Evolutionary conservation across 148 eudicot species (phyloP).

Genomic region (Rhododendron henanense): DNA sequence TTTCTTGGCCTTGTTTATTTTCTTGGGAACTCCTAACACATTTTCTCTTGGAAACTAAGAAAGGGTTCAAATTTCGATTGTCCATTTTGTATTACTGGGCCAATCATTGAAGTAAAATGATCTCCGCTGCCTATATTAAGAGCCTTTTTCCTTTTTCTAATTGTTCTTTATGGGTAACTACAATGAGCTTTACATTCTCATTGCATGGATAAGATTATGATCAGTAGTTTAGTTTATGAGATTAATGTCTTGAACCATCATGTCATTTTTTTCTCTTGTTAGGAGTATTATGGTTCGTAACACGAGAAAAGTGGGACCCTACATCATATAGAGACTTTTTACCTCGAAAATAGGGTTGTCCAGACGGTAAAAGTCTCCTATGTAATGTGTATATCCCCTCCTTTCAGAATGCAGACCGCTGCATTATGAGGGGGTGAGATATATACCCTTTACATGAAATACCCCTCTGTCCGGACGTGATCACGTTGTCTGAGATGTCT

Average conservation of each 20-base stretch:
- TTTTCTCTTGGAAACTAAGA: background rate
- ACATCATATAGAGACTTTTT: too few relatives aligned
- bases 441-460: background rate
- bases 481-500: background rate
- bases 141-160: background rate
- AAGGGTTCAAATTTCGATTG: background rate
- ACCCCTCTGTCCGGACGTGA: background rate
- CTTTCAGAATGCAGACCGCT: background rate
- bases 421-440: background rate
- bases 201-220: background rate
- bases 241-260: background rate
- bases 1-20: constrained; percentile 4
- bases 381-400: background rate
- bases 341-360: background rate
- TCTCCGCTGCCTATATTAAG: background rate
- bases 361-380: background rate
- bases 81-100: background rate
- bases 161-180: background rate
- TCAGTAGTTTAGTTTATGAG: background rate
- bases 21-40: background rate
- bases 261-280: background rate
- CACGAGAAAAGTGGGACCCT: background rate
- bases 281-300: background rate
- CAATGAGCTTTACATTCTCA: background rate
- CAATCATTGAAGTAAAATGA: background rate